These are phyloP conservation scores for Cercophora scortea DNA, from an alignment of 495 filamentous ascomycete genomes.

Conservation along the genomic window DNA sequence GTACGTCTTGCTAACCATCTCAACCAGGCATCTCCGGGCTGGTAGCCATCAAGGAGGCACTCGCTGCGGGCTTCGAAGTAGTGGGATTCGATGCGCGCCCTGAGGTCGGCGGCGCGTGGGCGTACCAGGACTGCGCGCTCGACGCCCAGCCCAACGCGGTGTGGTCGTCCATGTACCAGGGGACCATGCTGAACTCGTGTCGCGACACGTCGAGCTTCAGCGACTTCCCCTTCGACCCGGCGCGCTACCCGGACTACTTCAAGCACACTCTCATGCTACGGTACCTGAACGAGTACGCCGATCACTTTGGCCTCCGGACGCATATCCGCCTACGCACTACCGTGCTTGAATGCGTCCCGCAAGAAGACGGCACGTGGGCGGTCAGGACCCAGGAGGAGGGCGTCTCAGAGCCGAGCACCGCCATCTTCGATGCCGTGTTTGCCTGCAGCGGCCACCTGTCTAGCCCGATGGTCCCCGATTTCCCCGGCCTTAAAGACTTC, in stretches of 20 bases:
- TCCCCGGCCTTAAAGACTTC: conserved; percentile 13
- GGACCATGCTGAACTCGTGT: conserved; percentile 19
- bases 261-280: conserved; percentile 15
- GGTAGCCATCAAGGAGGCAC: conserved; percentile 21
- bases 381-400: conserved; percentile 6
- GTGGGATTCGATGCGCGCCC: conserved; percentile 19
- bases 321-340: conserved; percentile 17
- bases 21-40: conserved; percentile 15
- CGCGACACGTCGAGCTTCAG: conserved; percentile 21
- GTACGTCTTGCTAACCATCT: too few relatives aligned
- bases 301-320: conserved; percentile 15
- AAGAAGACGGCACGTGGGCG: conserved; percentile 1
- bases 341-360: conserved; percentile 10
- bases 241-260: conserved; percentile 16
- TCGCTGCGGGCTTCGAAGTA: conserved; percentile 18
- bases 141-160: conserved; percentile 2
- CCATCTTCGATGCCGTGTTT: conserved; percentile 21
- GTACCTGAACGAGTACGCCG: conserved; percentile 24
- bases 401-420: conserved; percentile 1
- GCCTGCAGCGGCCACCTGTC: conserved; percentile 20
- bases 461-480: conserved; percentile 17
- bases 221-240: conserved; percentile 27
- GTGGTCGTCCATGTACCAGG: conserved; percentile 14
- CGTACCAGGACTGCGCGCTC: conserved; percentile 7
- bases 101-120: conserved; percentile 21